These are phyloP conservation scores for Areca catechu DNA, from an alignment of 176 grass and related monocot species.

Conservation along the genomic window DNA sequence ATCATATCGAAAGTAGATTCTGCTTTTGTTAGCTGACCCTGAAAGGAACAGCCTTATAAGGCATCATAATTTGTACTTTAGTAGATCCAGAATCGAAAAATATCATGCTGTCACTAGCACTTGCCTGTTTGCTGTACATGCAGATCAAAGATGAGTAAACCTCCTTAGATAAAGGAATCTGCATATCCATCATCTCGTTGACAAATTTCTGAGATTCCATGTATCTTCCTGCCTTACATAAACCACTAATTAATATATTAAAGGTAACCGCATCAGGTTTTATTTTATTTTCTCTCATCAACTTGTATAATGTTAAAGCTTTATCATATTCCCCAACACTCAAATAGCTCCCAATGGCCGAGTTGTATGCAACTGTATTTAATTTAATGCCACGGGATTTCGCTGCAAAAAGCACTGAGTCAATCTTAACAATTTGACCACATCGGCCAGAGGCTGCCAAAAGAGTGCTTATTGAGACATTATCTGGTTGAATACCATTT, in stretches of 20 bases:
- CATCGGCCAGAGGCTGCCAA: slow-evolving; percentile 69
- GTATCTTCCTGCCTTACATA: slow-evolving; percentile 60
- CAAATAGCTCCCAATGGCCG: slow-evolving; percentile 80
- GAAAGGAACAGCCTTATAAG: slow-evolving; percentile 34
- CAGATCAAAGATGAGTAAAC: slow-evolving; percentile 84
- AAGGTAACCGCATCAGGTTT: slow-evolving; percentile 70
- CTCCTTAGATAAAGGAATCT: slow-evolving; percentile 76
- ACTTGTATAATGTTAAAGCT: slow-evolving; percentile 58
- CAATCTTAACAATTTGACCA: slow-evolving; percentile 59
- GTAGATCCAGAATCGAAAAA: slow-evolving; percentile 17
- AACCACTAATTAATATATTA: slow-evolving; percentile 85
- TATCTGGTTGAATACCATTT: slow-evolving; percentile 68
- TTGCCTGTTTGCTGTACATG: slow-evolving; percentile 80
- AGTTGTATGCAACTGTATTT: slow-evolving; percentile 86
- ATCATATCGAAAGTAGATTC: slow-evolving; percentile 70
- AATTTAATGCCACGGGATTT: slow-evolving; percentile 58
- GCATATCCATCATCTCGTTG: slow-evolving; percentile 57
- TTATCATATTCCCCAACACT: slow-evolving; percentile 69
- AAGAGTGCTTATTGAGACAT: slow-evolving; percentile 82
- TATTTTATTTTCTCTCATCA: slow-evolving; percentile 56
- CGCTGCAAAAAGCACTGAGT: slow-evolving; percentile 55
- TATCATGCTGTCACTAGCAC: not conserved
- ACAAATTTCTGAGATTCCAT: slow-evolving; percentile 62
- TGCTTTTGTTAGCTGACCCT: slow-evolving; percentile 70
- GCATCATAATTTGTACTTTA: slow-evolving; percentile 17